phyloP scores from a whole-genome alignment of 2,329 filamentous ascomycete genomes.

The Colletotrichum nymphaeae region DNA sequence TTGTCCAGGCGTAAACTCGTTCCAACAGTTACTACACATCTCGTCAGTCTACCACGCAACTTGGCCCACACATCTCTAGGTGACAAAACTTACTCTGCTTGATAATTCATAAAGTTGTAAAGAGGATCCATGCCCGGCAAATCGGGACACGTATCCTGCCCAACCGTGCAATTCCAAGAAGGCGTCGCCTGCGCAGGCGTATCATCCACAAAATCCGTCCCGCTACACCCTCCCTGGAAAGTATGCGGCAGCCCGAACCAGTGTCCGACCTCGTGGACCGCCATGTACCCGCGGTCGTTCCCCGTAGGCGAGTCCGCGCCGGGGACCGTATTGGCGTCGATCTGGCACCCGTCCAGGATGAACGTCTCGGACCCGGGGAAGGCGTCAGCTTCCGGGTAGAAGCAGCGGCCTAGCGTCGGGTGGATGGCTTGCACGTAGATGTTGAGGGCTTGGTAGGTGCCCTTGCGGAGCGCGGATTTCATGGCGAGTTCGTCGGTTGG shows the following conservation, averaged over 20 bases:
- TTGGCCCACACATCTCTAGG: too few relatives aligned
- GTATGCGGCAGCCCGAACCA: slow-evolving; percentile 57
- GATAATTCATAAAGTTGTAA: slow-evolving; percentile 35
- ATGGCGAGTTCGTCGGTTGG: slow-evolving; percentile 47
- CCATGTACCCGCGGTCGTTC: slow-evolving; percentile 36
- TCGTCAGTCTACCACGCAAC: neutral
- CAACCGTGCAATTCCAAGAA: slow-evolving; percentile 18
- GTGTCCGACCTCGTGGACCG: slow-evolving; percentile 52
- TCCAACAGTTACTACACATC: slow-evolving; percentile 9
- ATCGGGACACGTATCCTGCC: slow-evolving; percentile 16
- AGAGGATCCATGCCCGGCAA: slow-evolving; percentile 29
- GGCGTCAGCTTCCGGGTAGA: slow-evolving; percentile 45
- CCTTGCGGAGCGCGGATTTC: slow-evolving; percentile 53
- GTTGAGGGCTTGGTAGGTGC: slow-evolving; percentile 51
- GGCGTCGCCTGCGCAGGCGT: slow-evolving; percentile 39
- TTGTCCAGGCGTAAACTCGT: slow-evolving; percentile 30
- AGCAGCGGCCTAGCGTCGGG: slow-evolving; percentile 52
- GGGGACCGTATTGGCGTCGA: slow-evolving; percentile 34
- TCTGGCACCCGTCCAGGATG: slow-evolving; percentile 38
- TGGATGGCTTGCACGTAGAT: slow-evolving; percentile 52
- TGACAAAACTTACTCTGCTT: neutral
- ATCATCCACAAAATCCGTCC: slow-evolving; percentile 35
- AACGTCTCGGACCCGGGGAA: slow-evolving; percentile 6
- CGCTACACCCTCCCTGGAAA: slow-evolving; percentile 46
- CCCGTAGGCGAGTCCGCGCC: slow-evolving; percentile 22